Evolutionary conservation across 169 alveolate species (phyloP).

Genomic region (Toxoplasma gondii): DNA sequence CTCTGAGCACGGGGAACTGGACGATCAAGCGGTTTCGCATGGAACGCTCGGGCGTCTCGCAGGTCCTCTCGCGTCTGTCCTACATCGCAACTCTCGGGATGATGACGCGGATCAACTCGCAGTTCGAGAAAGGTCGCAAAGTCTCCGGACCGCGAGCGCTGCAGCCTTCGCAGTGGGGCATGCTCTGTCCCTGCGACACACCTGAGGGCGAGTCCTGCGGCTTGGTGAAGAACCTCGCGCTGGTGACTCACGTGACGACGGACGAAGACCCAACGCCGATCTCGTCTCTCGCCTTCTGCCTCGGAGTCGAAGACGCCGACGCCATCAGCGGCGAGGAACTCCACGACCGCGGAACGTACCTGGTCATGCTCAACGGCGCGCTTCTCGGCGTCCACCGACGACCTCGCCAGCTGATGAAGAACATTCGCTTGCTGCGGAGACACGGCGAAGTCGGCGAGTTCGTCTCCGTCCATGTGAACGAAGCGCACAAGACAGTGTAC

Average conservation of each 20-base stretch:
- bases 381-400: slow-evolving; percentile 93
- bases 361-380: slow-evolving; percentile 95
- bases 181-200: slow-evolving; percentile 99
- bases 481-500: slow-evolving; percentile 90
- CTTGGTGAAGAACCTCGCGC: slow-evolving; percentile 96
- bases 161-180: slow-evolving; percentile 99
- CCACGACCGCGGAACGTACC: slow-evolving; percentile 79
- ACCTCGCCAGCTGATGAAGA: slow-evolving; percentile 88
- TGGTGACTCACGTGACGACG: slow-evolving; percentile 98
- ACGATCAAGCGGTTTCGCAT: slow-evolving; percentile 96
- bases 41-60: slow-evolving; percentile 98
- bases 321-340: slow-evolving; percentile 80
- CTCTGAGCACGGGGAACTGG: slow-evolving; percentile 99
- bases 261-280: slow-evolving; percentile 90
- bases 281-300: slow-evolving; percentile 74
- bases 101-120: slow-evolving; percentile 94
- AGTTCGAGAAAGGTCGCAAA: slow-evolving; percentile 90
- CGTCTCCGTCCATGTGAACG: slow-evolving; percentile 94
- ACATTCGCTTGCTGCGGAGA: slow-evolving; percentile 93
- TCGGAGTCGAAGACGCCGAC: slow-evolving; percentile 91
- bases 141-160: slow-evolving; percentile 98
- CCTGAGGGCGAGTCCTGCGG: slow-evolving; percentile 99
- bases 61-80: slow-evolving; percentile 95
- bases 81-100: slow-evolving; percentile 96
- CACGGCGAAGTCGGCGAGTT: slow-evolving; percentile 96